These are phyloP conservation scores for Ampelomyces quisqualis DNA, from an alignment of 2,329 filamentous ascomycete genomes.

Conservation along the genomic window DNA sequence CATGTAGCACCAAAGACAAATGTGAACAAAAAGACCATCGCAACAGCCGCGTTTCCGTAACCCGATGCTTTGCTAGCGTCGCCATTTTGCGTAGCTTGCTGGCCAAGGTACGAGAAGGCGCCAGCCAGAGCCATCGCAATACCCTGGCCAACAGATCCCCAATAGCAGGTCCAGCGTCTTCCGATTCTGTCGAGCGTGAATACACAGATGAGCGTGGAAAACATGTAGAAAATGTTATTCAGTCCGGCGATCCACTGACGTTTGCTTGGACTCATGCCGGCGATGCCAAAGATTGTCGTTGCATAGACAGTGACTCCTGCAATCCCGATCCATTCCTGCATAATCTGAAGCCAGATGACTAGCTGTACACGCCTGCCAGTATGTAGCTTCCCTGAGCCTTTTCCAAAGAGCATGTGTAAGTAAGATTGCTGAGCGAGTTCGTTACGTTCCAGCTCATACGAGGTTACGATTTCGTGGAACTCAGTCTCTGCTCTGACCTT, in stretches of 20 bases:
- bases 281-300: conserved; percentile 64
- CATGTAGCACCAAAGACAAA: conserved; percentile 65
- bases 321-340: conserved; percentile 71
- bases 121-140: conserved; percentile 69
- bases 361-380: conserved; percentile 68
- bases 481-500: conserved; percentile 50
- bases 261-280: conserved; percentile 59
- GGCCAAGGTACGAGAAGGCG: conserved; percentile 59
- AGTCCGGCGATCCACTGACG: conserved; percentile 47
- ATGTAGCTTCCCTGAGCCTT: conserved; percentile 65
- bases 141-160: conserved; percentile 64
- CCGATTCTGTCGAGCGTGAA: conserved; percentile 70
- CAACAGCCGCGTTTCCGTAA: conserved; percentile 65
- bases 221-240: conserved; percentile 59
- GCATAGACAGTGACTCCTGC: conserved; percentile 63
- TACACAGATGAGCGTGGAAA: conserved; percentile 67
- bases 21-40: conserved; percentile 71
- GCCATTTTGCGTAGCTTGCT: conserved; percentile 50
- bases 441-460: conserved; percentile 58
- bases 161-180: conserved; percentile 68
- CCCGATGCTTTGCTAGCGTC: conserved; percentile 50
- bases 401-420: conserved; percentile 65
- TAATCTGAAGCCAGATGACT: conserved; percentile 70
- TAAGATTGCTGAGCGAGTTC: conserved; percentile 59
- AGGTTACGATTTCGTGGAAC: conserved; percentile 66